A percentile compares a stretch with the other conserved stretches of the same genome.
phyloP scores from a whole-genome alignment of 2,329 filamentous ascomycete species.

The Xylaria sp. region DNA sequence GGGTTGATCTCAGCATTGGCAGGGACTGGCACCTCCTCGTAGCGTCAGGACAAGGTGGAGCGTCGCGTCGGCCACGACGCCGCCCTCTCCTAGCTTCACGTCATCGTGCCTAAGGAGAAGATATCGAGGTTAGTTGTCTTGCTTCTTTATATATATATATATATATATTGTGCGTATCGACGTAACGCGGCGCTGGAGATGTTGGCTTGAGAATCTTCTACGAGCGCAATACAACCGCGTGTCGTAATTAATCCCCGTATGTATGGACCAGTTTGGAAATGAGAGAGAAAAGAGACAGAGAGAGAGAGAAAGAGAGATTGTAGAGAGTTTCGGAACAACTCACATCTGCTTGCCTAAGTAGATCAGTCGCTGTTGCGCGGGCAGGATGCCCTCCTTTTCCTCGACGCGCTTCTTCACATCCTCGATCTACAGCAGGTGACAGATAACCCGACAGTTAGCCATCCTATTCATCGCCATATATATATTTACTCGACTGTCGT shows the following conservation, averaged over 20 bases:
- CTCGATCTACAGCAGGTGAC: constrained; percentile 69
- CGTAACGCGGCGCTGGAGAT: background rate
- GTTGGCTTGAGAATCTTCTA: background rate
- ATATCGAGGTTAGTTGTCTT: constrained; percentile 8
- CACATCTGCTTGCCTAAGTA: constrained; percentile 99
- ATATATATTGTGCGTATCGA: background rate
- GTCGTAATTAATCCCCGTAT: background rate
- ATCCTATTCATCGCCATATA: background rate
- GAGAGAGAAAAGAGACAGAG: background rate
- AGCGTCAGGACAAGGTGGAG: constrained; percentile 95
- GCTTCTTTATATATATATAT: too few relatives aligned
- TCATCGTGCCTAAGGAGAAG: constrained; percentile 82
- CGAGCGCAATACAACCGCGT: too few relatives aligned
- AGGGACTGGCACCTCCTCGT: constrained; percentile 70
- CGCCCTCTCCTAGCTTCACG: constrained; percentile 90
- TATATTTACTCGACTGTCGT: background rate
- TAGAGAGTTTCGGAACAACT: constrained; percentile 42
- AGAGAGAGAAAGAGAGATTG: background rate
- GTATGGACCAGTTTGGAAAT: too few relatives aligned
- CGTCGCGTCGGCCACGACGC: constrained; percentile 89
- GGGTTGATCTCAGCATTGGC: constrained; percentile 35
- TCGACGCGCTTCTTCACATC: constrained; percentile 99
- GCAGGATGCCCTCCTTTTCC: constrained; percentile 98
- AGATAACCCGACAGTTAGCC: background rate
- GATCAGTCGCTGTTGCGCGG: constrained; percentile 94